Conservation (phyloP, 1,139 yeast genomes). For the Kodamaea derodonti region DNA sequence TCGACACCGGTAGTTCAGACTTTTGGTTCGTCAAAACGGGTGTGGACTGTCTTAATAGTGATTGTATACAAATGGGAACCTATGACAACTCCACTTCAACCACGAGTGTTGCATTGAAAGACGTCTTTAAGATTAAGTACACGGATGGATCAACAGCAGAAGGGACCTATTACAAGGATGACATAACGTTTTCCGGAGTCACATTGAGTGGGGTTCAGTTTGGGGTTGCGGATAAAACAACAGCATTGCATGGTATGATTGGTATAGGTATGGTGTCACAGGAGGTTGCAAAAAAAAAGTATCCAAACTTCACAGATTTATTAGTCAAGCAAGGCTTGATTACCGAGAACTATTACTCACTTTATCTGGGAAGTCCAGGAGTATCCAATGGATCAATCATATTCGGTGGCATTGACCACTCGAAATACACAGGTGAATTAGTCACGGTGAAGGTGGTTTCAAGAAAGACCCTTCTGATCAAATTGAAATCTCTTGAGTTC, state of each 20-base stretch:
- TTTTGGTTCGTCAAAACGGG: slow-evolving; percentile 13
- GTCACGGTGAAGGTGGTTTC: slow-evolving; percentile 2
- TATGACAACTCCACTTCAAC: slow-evolving; percentile 9
- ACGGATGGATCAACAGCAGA: slow-evolving; percentile 13
- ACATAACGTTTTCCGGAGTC: slow-evolving; percentile 11
- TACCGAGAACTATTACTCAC: slow-evolving; percentile 17
- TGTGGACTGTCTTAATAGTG: background rate
- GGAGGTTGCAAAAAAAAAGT: background rate
- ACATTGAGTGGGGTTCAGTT: slow-evolving; percentile 9
- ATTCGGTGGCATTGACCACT: slow-evolving; percentile 29
- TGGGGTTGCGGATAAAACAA: slow-evolving; percentile 1
- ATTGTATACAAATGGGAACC: slow-evolving; percentile 7
- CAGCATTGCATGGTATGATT: background rate
- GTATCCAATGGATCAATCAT: slow-evolving; percentile 17
- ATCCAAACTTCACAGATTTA: slow-evolving; percentile 12
- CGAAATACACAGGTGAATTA: slow-evolving; percentile 21
- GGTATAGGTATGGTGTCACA: background rate
- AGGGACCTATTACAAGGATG: slow-evolving; percentile 17
- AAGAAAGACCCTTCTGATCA: slow-evolving; percentile 1
- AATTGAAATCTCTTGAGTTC: slow-evolving; percentile 1
- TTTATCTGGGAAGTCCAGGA: slow-evolving; percentile 14
- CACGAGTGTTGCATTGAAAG: slow-evolving; percentile 4
- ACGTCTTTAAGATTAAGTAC: slow-evolving; percentile 12
- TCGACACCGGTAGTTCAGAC: slow-evolving; percentile 22
- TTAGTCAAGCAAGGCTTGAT: slow-evolving; percentile 16